Evolutionary conservation across 108 stramenopile species (phyloP).

Genomic region (Hondaea fermentalgiana): DNA sequence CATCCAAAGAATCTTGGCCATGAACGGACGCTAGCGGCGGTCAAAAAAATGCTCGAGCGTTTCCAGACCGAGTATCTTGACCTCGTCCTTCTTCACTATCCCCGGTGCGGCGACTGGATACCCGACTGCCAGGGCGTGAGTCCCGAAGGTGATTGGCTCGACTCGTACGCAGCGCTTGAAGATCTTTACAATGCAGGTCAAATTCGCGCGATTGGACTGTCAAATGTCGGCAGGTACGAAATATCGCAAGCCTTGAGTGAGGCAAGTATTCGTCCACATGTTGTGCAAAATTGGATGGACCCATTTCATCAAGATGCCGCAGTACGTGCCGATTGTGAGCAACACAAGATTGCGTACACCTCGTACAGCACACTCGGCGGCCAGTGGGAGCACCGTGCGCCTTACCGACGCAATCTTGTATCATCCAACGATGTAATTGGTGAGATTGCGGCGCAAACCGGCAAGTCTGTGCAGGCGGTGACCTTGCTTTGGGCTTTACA

Average conservation of each 20-base stretch:
- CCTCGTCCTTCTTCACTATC: slow-evolving; percentile 39
- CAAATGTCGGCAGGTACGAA: slow-evolving; percentile 26
- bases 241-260: not conserved
- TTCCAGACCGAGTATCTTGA: slow-evolving; percentile 27
- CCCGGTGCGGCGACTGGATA: slow-evolving; percentile 29
- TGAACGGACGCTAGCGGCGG: not conserved
- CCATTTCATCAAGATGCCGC: slow-evolving; percentile 38
- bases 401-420: slow-evolving; percentile 22
- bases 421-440: not conserved
- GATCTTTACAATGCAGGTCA: slow-evolving; percentile 9
- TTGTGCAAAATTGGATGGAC: slow-evolving; percentile 50
- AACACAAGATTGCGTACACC: slow-evolving; percentile 32
- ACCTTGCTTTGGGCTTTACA: slow-evolving; percentile 32
- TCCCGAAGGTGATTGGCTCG: slow-evolving; percentile 25
- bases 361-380: slow-evolving; percentile 40
- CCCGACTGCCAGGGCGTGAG: slow-evolving; percentile 23
- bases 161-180: slow-evolving; percentile 34
- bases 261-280: slow-evolving; percentile 17
- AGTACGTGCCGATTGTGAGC: slow-evolving; percentile 24
- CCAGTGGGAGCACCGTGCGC: slow-evolving; percentile 26
- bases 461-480: not conserved
- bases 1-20: slow-evolving; percentile 34
- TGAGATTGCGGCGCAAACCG: slow-evolving; percentile 14
- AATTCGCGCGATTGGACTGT: slow-evolving; percentile 31
- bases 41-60: not conserved